Base-by-base conservation (phyloP, 495 filamentous ascomycete species). In the Zalerion maritima region DNA sequence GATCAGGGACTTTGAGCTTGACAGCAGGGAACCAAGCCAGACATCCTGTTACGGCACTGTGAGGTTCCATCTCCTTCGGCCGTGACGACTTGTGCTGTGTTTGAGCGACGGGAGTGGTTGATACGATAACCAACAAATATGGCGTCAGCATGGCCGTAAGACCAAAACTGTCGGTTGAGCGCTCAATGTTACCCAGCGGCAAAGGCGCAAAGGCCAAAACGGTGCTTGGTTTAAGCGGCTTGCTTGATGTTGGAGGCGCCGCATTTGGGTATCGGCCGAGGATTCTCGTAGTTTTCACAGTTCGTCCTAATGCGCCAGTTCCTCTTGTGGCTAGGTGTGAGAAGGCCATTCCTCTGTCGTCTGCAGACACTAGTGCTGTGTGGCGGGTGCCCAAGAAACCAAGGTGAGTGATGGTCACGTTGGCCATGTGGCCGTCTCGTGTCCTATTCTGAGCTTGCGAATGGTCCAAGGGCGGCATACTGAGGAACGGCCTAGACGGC, bases 21-120 rank as follows among this genome's bases (percentile, higher is more conserved):
- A 94, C 89, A 3, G 84, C 81, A 3, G 89, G 89, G 50, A 96
- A 99, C 89, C 89, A 99, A 11, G 89, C 84, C 31, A 99, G 52
- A 37, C 86, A 91, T 10, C 85, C 89, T 20, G 78, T 94, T 64
- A 99, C 73, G 14, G 87, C 75, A 41, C 81, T 78, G 48, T 96
- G 85, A 16, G 83, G 72, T 3, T 78, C 73, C 12, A 94, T 69
- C 36, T 94, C 89, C 40, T 87, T 96, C 12, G 89, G 85, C 13
- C 87, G 65, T 0, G 81, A 66, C 22, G 81, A 71, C 57, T 97
- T 99, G 49, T 91, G 77, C 42, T 99, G 89, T 1, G 89, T 99
- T 43, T 94, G 83, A 5, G 89, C 89, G 27, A 94, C 63, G 2
- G 89, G 89, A 3, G 86, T 96, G 0, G 91, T 96, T 0, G 89